phyloP scores from a whole-genome alignment of 2,329 filamentous ascomycete genomes.

The Trichocomaceae sp. region DNA sequence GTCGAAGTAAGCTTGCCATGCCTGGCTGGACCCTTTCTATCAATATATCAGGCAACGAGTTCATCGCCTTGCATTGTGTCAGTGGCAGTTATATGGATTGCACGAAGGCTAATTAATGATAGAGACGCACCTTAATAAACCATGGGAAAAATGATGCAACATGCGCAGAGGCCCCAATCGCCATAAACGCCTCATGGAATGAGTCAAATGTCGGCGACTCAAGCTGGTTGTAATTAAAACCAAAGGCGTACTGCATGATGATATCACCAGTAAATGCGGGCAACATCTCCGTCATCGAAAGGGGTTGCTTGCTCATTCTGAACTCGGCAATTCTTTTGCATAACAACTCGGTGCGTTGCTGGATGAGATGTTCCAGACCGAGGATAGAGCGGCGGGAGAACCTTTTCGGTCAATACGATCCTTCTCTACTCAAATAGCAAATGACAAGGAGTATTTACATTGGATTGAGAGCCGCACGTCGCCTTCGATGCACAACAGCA shows the following conservation, averaged over 20 bases:
- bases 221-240: constrained; percentile 21
- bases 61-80: constrained; percentile 6
- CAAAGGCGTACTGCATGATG: constrained; percentile 23
- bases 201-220: constrained; percentile 18
- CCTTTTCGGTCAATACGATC: constrained; percentile 2
- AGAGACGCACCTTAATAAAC: constrained; percentile 13
- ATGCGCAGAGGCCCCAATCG: constrained; percentile 17
- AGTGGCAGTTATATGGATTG: not conserved
- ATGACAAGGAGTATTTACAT: constrained; percentile 16
- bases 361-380: constrained; percentile 20
- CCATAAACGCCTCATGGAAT: constrained; percentile 21
- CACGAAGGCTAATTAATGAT: not conserved
- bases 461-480: constrained; percentile 28
- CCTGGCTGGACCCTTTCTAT: constrained; percentile 12
- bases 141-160: constrained; percentile 19
- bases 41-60: constrained; percentile 11
- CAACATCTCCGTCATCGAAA: constrained; percentile 16
- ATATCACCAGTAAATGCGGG: constrained; percentile 22
- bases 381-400: constrained; percentile 17
- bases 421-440: not conserved
- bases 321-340: constrained; percentile 18
- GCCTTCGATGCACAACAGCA: constrained; percentile 26
- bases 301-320: constrained; percentile 7
- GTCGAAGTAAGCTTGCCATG: constrained; percentile 11
- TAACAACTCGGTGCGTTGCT: constrained; percentile 18